Evolutionary conservation across 2,329 filamentous ascomycete species (phyloP), one percentile per base, ranked within the genome.

Genomic region (Tolypocladium endophyticum): DNA sequence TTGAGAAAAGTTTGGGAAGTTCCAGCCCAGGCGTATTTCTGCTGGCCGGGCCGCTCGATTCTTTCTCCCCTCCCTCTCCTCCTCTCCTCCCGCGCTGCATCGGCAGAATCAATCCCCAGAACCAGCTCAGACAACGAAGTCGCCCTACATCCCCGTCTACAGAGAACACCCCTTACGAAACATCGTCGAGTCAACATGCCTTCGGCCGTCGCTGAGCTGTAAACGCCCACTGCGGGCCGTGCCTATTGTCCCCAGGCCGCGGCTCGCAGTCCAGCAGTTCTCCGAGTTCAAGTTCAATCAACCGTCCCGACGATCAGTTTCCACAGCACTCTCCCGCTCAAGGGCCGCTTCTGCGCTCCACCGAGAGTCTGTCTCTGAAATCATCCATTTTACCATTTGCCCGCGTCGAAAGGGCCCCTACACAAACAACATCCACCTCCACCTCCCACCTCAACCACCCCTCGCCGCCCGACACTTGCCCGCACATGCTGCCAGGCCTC

Each of bases 181-280:
- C 87, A 61, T 87, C 81, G 86, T 89, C 87, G 86, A 88, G 80
- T 81, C 70, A 77, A 66, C 74, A 87, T 86, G 83, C 85, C 84
- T 84, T 85, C 81, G 86, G 86, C 87, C 81, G 80, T 88, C 87
- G 87, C 86, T 89, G 87, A 88, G 88, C 89, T 93, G 88, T 95
- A 92, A 92, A 90, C 84, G 78, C 83, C 86, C 86, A 87, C 88
- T 92, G 85, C 87, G 87, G 86, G 84, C 80, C 77, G 71, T 76
- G 76, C 72, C 72, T 72, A 60, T 58, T 68, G 33, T 56, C 50
- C 70, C 73, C 71, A 74, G 62, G 68, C 66, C 70, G 64, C 81
- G 83, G 84, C 83, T 83, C 83, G 86, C 84, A 92, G 89, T 90
- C 88, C 87, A 86, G 85, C 88, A 91, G 89, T 87, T 88, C 87